A percentile compares a stretch with the other conserved stretches of the same genome.
Evolutionary conservation across 202 grass and related monocot genomes (phyloP).

Genomic region (Schoenoplectus tabernaemontani): DNA sequence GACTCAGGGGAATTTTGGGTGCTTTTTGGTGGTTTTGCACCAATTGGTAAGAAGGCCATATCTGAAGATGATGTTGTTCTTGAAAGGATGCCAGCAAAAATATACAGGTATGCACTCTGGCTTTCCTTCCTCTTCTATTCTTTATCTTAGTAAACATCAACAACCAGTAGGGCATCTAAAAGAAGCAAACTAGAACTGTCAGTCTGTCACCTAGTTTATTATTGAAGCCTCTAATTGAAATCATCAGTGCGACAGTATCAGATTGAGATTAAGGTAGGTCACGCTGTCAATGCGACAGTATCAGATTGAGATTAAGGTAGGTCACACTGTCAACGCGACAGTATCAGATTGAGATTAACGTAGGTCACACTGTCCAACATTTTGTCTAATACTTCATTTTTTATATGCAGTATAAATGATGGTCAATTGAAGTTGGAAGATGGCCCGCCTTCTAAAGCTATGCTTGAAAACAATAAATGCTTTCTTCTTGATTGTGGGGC

Average conservation of each 20-base stretch:
- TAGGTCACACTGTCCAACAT: background rate
- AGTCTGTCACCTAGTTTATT: too few relatives aligned
- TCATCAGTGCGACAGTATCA: background rate
- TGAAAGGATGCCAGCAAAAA: slow-evolving; percentile 64
- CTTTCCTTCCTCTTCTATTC: background rate
- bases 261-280: too few relatives aligned
- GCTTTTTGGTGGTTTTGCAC: slow-evolving; percentile 91
- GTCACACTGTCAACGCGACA: too few relatives aligned
- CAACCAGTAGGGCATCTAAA: background rate
- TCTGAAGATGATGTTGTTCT: slow-evolving; percentile 78
- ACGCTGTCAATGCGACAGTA: too few relatives aligned
- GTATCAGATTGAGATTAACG: too few relatives aligned
- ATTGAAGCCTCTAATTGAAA: too few relatives aligned
- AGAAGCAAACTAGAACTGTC: slow-evolving; percentile 8
- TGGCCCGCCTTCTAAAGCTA: slow-evolving; percentile 49
- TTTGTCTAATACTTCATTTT: slow-evolving; percentile 23
- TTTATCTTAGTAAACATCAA: slow-evolving; percentile 14
- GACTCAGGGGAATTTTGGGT: slow-evolving; percentile 98
- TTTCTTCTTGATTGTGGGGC: slow-evolving; percentile 83
- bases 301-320: too few relatives aligned
- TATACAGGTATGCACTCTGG: slow-evolving; percentile 55
- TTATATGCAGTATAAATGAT: slow-evolving; percentile 60
- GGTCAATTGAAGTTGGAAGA: slow-evolving; percentile 86
- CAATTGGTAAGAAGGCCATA: slow-evolving; percentile 65
- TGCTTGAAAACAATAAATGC: slow-evolving; percentile 86